A percentile compares a stretch with the other conserved stretches of the same genome.
phyloP scores from a whole-genome alignment of 139 green algal genomes.

The Gonium pectorale region DNA sequence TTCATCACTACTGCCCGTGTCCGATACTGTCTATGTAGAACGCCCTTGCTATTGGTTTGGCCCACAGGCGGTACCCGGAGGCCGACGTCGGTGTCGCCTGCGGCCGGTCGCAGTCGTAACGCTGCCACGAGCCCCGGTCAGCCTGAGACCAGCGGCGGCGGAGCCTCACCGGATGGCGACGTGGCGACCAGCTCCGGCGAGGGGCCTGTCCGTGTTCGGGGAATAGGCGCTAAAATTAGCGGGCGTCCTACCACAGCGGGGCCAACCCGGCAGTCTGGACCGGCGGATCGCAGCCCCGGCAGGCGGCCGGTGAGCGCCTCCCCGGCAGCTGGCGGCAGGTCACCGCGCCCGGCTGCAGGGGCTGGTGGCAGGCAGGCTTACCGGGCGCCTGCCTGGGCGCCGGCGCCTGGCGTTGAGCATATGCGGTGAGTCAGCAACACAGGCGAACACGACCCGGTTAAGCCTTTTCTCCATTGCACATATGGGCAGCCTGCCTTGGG shows the following conservation, averaged over 20 bases:
- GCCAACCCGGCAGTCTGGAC: background rate
- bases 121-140: background rate
- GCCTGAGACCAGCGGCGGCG: background rate
- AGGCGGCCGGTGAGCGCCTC: background rate
- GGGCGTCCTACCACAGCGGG: background rate
- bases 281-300: background rate
- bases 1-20: no score
- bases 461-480: background rate
- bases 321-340: background rate
- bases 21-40: no score
- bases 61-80: background rate
- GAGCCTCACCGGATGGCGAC: background rate
- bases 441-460: background rate
- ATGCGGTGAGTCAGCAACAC: constrained; percentile 16
- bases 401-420: background rate
- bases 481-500: background rate
- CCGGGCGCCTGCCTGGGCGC: constrained; percentile 2
- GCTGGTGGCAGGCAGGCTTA: background rate
- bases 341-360: background rate
- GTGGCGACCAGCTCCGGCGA: background rate
- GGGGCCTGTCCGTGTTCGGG: background rate
- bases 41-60: background rate
- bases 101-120: background rate
- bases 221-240: constrained; percentile 11
- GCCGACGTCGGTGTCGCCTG: background rate